Evolutionary conservation across 2,329 filamentous ascomycete genomes (phyloP), one percentile per base, ranked within the genome.

Genomic region (Xylariaceae sp.): DNA sequence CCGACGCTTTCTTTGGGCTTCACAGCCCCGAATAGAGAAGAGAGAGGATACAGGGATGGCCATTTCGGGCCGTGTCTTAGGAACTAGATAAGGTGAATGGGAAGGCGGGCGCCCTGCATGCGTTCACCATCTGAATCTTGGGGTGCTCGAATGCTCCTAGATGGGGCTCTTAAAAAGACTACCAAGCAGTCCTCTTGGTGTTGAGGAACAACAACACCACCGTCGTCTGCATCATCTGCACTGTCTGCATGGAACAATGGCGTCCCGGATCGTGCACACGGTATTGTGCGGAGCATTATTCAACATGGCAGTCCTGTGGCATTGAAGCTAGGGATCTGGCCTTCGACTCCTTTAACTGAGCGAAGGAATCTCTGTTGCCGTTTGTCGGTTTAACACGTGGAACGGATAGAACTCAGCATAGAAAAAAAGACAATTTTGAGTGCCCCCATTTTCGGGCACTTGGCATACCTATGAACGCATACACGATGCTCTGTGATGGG

Each of bases 201-300:
- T 26, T 26, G 4, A 26, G 8, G 5, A 26, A 26, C 26, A 8
- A 26, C 26, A 26, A 26, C 26, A 26, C 26, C 26, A 26, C 8
- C 26, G 8, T 4, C 26, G 8, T 26, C 26, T 5, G 26, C 26
- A 26, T 26, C 26, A 26, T 26, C 26, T 5, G 4, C 56, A 56
- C 22, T 54, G 56, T 56, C 56, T 56, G 56, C 50, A 51, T 56
- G 56, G 56, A 51, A 54, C 26, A 3, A 54, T 47, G 56, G 56
- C 50, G 56, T 58, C 45, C 32, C 6, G 47, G 50, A 29, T 56
- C 12, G 12, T 54, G 45, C 30, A 8, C 26, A 26, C 26, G 26
- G 26, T 8, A 26, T 26, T 26, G 26, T 26, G 26, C 26, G 40
- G 26, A 52, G 39, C 45, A 54, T 32, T 51, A 22, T 58, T 58